A percentile compares a stretch with the other conserved stretches of the same genome.
Conservation (phyloP, 495 filamentous ascomycete genomes). For the Penicillium macrosclerotiorum region DNA sequence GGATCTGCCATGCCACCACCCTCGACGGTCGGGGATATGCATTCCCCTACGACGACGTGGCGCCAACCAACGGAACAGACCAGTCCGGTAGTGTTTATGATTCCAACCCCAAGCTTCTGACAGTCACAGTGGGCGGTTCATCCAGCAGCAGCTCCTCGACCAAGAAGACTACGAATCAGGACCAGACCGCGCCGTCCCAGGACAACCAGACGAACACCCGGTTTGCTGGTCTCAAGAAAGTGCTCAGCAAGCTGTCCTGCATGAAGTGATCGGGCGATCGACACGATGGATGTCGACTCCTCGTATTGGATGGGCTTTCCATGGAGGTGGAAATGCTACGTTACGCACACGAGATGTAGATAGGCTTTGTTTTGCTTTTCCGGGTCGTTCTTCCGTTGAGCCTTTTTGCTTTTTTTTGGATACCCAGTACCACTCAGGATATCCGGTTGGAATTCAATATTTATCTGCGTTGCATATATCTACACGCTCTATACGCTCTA, state of each 20-base stretch:
- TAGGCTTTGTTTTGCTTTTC: neutral
- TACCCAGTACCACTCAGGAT: too few species aligned
- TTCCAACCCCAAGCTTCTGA: constrained; percentile 53
- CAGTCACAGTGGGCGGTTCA: constrained; percentile 60
- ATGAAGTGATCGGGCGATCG: constrained; percentile 10
- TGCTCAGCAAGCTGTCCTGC: constrained; percentile 12
- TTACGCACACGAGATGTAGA: neutral
- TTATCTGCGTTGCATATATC: too few species aligned
- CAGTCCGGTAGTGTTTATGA: constrained; percentile 64
- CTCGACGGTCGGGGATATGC: constrained; percentile 66
- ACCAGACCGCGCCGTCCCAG: neutral
- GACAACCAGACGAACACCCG: constrained; percentile 5
- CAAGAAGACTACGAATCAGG: neutral
- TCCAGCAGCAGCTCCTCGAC: constrained; percentile 11
- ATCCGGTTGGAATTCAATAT: too few species aligned
- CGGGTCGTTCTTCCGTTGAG: too few species aligned
- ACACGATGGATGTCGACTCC: too few species aligned
- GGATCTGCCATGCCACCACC: constrained; percentile 63
- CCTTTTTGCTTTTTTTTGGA: too few species aligned
- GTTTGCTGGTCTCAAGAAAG: constrained; percentile 10
- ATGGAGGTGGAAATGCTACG: too few species aligned
- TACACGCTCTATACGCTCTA: too few species aligned
- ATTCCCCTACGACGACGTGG: constrained; percentile 78
- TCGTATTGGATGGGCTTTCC: too few species aligned
- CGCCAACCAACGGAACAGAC: constrained; percentile 53